Evolutionary conservation across 176 grass and related monocot species (phyloP), one percentile per base, ranked within the genome.

Genomic region (Oryza longistaminata): DNA sequence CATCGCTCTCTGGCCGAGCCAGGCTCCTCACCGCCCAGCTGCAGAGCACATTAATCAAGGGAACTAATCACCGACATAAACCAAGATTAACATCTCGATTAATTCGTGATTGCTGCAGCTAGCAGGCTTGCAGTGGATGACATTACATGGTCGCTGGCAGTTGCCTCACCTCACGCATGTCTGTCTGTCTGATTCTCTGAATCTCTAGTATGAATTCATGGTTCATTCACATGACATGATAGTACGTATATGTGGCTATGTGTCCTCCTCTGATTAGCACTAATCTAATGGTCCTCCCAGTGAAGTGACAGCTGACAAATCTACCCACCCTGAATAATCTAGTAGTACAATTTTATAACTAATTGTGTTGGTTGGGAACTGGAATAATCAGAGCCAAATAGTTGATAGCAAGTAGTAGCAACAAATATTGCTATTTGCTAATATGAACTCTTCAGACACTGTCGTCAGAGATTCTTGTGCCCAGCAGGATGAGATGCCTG

Each of bases 301-400:
- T 21, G 26, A 11, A 29, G 26, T 8, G 75, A 26, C 7, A 11
- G 8, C 6, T 7, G 75, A 25, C 6, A 37, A 75, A 61, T 76
- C 27, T 37, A n/a, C 74, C 31, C 6, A 17, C 55, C 52, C n/a
- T 43, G 58, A 39, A 14, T 77, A 26, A 19, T 52, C 12, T 78
- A 42, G n/a, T 71, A 55, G 12, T 55, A 43, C 14, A 16, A 26
- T 14, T 27, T 11, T 27, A 11, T 55, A 26, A 19, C 53, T 21
- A 53, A 14, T 11, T n/a, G 15, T 62, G 27, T 19, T 31, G 22
- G 14, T 74, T 52, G 72, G 25, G 29, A 62, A 26, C 5, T 52
- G 45, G 25, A 74, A 74, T 74, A 74, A 52, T 52, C 25, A 46
- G 2, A n/a, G 31, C 27, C 73, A 75, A 66, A 62, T 62, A 62